These are phyloP conservation scores for Sporothrix schenckii DNA, from an alignment of 2,329 filamentous ascomycete species.

Conservation along the genomic window DNA sequence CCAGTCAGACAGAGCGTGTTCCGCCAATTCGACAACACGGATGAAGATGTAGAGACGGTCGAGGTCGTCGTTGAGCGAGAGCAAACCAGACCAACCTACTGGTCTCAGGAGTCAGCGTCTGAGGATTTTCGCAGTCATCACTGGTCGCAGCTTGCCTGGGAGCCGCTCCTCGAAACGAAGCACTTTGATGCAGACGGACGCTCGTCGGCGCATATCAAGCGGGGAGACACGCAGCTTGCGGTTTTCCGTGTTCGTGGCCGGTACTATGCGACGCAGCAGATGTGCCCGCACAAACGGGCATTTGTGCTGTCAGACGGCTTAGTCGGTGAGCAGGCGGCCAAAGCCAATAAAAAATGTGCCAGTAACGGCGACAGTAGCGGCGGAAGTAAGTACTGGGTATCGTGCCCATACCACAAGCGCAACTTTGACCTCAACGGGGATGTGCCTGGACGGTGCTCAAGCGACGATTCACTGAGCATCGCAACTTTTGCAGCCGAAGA, in stretches of 20 bases:
- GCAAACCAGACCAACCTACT: slow-evolving; percentile 74
- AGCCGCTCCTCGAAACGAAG: slow-evolving; percentile 71
- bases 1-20: slow-evolving; percentile 67
- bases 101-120: slow-evolving; percentile 68
- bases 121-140: slow-evolving; percentile 67
- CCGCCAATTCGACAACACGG: slow-evolving; percentile 81
- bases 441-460: slow-evolving; percentile 61
- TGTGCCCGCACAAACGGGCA: slow-evolving; percentile 90
- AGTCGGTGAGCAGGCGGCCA: slow-evolving; percentile 61
- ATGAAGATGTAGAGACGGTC: slow-evolving; percentile 68
- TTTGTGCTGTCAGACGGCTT: slow-evolving; percentile 88
- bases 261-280: slow-evolving; percentile 87
- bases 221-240: slow-evolving; percentile 85
- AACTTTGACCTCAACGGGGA: slow-evolving; percentile 79
- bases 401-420: slow-evolving; percentile 85
- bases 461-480: slow-evolving; percentile 76
- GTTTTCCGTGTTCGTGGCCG: slow-evolving; percentile 80
- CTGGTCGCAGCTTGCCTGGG: slow-evolving; percentile 73
- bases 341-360: no score
- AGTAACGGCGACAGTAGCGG: slow-evolving; percentile 44
- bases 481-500: slow-evolving; percentile 80
- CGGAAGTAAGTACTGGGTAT: slow-evolving; percentile 69
- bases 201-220: slow-evolving; percentile 71
- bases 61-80: slow-evolving; percentile 73
- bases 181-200: slow-evolving; percentile 73